Percentiles rank a stretch among this genome's conserved stretches.
Conservation (phyloP, 2,329 filamentous ascomycete genomes). For the Monilinia laxa region DNA sequence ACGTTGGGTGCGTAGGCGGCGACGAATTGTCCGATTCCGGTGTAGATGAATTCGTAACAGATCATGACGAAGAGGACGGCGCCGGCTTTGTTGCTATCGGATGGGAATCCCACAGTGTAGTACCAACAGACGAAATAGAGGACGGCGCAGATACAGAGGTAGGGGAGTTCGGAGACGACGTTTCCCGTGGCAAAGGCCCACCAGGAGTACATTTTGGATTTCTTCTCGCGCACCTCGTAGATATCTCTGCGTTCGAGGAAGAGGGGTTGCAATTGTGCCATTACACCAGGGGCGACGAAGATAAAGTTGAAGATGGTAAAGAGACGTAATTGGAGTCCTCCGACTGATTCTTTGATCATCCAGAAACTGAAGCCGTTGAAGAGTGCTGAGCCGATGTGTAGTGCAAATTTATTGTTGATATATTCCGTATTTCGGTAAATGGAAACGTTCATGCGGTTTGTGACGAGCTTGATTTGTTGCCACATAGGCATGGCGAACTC, state of each 20-base stretch:
- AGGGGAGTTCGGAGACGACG: conserved; percentile 49
- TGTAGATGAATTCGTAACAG: conserved; percentile 47
- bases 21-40: conserved; percentile 61
- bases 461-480: conserved; percentile 44
- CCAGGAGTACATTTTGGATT: conserved; percentile 62
- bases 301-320: conserved; percentile 65
- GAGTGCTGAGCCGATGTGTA: conserved; percentile 55
- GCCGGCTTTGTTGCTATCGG: conserved; percentile 48
- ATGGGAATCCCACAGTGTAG: conserved; percentile 55
- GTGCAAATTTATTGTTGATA: conserved; percentile 49
- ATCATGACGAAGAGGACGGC: conserved; percentile 53
- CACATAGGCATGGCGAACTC: conserved; percentile 53
- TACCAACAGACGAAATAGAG: conserved; percentile 56
- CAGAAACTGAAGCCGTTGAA: conserved; percentile 64
- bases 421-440: conserved; percentile 65
- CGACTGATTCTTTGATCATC: conserved; percentile 53
- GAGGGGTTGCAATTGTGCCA: conserved; percentile 59
- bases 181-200: conserved; percentile 56
- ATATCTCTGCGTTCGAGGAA: conserved; percentile 58
- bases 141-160: conserved; percentile 47
- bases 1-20: conserved; percentile 62
- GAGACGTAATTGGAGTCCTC: conserved; percentile 53
- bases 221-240: conserved; percentile 59
- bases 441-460: conserved; percentile 43
- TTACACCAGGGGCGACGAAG: conserved; percentile 58